Base-by-base conservation (phyloP, 2,329 filamentous ascomycete species). In the Pestalotiopsis sp. region DNA sequence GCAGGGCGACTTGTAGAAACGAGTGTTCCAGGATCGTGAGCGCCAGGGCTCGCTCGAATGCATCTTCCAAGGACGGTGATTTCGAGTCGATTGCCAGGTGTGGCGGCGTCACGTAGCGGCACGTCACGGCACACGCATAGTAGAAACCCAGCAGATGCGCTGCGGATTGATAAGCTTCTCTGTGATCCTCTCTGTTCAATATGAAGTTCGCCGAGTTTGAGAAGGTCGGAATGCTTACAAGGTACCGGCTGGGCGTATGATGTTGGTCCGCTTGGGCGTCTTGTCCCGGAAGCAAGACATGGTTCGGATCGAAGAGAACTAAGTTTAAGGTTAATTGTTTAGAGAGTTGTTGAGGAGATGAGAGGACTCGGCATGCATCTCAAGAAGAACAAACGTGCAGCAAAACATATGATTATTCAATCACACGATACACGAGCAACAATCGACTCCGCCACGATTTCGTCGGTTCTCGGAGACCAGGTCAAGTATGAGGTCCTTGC, bases 1-100 rank as follows among this genome's bases (percentile, higher is more conserved):
- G 6, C 5, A 73, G n/a, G 9, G 71, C 75, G 23, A 70, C 72
- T 36, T 76, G 75, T 41, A 75, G 60, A 14, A 71, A 25, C 4
- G 71, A 67, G 39, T 76, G 73, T 13, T 71, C 68, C 3, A 73
- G 25, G 7, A 73, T 59, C 1, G 66, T 70, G 4, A 63, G 57
- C 0, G 72, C 72, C 31, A 75, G 64, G 7, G 72, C 71, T 1
- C n/a, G 23, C 62, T 72, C 71, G 27, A 72, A 52, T 20, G 45
- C n/a, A 12, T 36, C 62, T 52, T 49, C 6, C 20, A 69, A 23
- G 14, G 61, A 49, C 49, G 39, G 14, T 3, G 36, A 36, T 20
- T n/a, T 4, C 5, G 25, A 12, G 5, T 36, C 36, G 11, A n/a
- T 36, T 4, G 36, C n/a, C 1, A 25, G 39, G 61, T 14, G 38